Percentiles rank a stretch among this genome's conserved stretches.
Conservation (phyloP, 2,329 filamentous ascomycete species). For the Leptographium lundbergii region DNA sequence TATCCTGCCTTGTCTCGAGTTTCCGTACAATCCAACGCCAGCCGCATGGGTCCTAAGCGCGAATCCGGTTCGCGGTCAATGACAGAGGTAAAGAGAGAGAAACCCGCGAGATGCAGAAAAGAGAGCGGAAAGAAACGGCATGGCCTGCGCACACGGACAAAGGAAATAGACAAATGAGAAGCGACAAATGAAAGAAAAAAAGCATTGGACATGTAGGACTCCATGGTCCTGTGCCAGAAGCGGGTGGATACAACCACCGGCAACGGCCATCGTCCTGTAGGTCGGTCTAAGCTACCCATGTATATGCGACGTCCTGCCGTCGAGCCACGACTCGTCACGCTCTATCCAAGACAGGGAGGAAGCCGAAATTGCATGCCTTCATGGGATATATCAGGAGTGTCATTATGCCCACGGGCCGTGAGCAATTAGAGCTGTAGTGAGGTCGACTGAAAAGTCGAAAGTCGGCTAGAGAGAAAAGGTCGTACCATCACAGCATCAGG, state of each 20-base stretch:
- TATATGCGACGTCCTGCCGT: not conserved
- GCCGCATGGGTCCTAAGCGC: not conserved
- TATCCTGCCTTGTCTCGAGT: not conserved
- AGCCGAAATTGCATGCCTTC: not conserved
- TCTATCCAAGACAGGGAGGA: not conserved
- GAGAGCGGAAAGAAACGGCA: not conserved
- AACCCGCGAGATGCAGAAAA: not conserved
- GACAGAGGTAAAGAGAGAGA: not conserved
- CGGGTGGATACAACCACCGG: not conserved
- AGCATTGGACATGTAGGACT: not conserved
- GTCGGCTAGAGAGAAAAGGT: not conserved
- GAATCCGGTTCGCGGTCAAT: constrained; percentile 1
- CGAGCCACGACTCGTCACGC: no score
- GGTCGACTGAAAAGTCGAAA: not conserved
- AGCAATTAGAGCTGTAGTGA: not conserved
- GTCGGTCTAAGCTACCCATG: not conserved
- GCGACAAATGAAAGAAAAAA: not conserved
- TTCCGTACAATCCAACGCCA: not conserved
- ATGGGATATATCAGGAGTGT: not conserved
- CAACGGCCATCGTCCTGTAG: not conserved
- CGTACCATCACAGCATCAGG: constrained; percentile 6
- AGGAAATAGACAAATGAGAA: not conserved
- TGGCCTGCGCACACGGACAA: not conserved
- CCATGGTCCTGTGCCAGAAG: not conserved
- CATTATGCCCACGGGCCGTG: not conserved